Conservation (phyloP, 169 alveolate genomes). For the Cryptosporidium sp. region DNA sequence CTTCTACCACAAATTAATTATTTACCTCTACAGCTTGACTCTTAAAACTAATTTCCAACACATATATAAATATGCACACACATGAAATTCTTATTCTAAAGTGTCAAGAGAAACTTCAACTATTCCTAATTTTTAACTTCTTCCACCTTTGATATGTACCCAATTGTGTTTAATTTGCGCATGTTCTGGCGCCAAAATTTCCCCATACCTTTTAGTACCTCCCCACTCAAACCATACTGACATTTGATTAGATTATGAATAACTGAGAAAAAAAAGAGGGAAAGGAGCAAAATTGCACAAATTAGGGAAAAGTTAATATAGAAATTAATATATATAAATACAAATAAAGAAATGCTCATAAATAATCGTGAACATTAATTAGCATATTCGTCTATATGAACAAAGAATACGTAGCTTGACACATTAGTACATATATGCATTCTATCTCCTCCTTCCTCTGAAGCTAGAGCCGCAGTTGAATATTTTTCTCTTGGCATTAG, state of each 20-base stretch:
- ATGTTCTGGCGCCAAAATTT: constrained; percentile 61
- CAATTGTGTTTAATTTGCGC: constrained; percentile 28
- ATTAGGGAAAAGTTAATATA: background rate
- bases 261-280: background rate
- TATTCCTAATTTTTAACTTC: background rate
- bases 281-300: background rate
- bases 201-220: constrained; percentile 25
- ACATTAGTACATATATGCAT: background rate
- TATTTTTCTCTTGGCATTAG: background rate
- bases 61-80: constrained; percentile 5
- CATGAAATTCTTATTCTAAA: constrained; percentile 1
- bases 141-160: constrained; percentile 5
- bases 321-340: background rate
- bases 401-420: background rate
- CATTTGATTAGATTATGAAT: background rate
- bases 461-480: background rate
- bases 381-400: background rate
- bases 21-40: constrained; percentile 3
- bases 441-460: background rate
- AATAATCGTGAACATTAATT: background rate
- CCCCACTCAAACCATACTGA: constrained; percentile 39
- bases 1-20: constrained; percentile 1
- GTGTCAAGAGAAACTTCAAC: background rate
- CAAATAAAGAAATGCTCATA: background rate
- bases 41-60: background rate